phyloP scores from a whole-genome alignment of 352 stramenopile genomes.

The Pythium periplocum region DNA sequence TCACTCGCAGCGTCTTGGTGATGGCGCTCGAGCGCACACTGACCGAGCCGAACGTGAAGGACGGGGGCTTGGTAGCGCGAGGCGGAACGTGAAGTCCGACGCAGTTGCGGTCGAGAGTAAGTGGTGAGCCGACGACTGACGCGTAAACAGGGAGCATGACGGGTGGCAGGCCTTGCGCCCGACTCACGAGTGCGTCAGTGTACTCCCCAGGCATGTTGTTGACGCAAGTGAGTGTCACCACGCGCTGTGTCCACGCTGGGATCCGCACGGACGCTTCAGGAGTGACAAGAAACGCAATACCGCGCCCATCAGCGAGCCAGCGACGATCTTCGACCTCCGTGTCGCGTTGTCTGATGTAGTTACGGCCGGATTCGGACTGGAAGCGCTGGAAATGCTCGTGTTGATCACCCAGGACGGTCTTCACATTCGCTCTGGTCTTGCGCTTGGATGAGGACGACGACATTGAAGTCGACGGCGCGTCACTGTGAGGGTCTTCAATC shows the following conservation, averaged over 20 bases:
- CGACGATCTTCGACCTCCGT: constrained; percentile 40
- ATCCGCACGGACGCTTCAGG: constrained; percentile 27
- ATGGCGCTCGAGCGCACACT: constrained; percentile 34
- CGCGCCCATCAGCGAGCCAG: constrained; percentile 38
- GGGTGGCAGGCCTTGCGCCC: constrained; percentile 36
- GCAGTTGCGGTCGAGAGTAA: constrained; percentile 57
- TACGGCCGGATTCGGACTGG: constrained; percentile 42
- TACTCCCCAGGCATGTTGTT: constrained; percentile 77
- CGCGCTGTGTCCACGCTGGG: constrained; percentile 47
- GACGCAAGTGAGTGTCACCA: constrained; percentile 55
- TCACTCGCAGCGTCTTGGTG: constrained; percentile 48
- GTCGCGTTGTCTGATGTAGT: constrained; percentile 36
- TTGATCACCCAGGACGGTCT: constrained; percentile 8
- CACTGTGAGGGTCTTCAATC: not conserved
- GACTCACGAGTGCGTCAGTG: constrained; percentile 57
- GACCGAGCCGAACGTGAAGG: constrained; percentile 40
- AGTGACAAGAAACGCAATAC: constrained; percentile 46
- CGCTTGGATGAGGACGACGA: no score
- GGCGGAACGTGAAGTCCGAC: constrained; percentile 41
- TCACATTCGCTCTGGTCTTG: no score
- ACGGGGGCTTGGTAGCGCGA: constrained; percentile 18
- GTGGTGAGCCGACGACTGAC: constrained; percentile 46
- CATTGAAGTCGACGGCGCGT: no score
- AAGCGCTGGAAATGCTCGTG: constrained; percentile 44
- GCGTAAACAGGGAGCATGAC: constrained; percentile 56